phyloP scores from a whole-genome alignment of 2,329 filamentous ascomycete genomes.

The Fusarium tuaranense region DNA sequence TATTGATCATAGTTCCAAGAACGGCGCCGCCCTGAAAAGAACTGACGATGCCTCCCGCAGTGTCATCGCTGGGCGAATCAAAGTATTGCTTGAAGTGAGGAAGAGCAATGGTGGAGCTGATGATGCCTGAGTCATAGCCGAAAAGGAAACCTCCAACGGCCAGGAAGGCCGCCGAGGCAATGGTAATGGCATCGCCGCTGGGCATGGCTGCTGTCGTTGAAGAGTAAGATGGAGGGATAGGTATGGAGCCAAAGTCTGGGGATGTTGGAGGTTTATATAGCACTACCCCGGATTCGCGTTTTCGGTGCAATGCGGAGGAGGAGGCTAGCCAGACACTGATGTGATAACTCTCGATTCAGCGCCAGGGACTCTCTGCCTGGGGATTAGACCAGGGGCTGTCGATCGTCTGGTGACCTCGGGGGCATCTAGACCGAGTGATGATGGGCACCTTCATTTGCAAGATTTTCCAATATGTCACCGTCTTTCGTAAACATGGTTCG shows the following conservation, averaged over 20 bases:
- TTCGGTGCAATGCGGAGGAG: neutral
- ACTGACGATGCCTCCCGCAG: conserved; percentile 41
- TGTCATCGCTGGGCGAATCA: conserved; percentile 48
- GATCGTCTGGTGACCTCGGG: conserved; percentile 1
- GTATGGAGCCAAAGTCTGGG: conserved; percentile 3
- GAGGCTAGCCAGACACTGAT: neutral
- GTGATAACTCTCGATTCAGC: neutral
- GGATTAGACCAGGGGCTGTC: neutral
- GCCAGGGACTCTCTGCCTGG: neutral
- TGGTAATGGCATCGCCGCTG: conserved; percentile 21
- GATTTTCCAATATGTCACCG: neutral
- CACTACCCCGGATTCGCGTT: neutral
- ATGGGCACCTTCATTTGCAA: neutral
- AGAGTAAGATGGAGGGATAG: neutral
- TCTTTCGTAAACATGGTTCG: neutral
- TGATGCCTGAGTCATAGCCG: conserved; percentile 62
- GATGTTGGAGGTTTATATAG: conserved; percentile 7
- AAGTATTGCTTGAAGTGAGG: conserved; percentile 55
- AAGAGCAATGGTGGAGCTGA: conserved; percentile 50
- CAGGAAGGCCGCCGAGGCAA: conserved; percentile 42
- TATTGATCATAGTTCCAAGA: conserved; percentile 44
- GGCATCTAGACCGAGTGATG: conserved; percentile 11
- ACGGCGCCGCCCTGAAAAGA: conserved; percentile 45
- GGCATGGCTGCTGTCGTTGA: conserved; percentile 12
- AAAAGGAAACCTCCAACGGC: conserved; percentile 49